Conservation (phyloP, 805 yeast genomes). For the Yarrowia deformans region DNA sequence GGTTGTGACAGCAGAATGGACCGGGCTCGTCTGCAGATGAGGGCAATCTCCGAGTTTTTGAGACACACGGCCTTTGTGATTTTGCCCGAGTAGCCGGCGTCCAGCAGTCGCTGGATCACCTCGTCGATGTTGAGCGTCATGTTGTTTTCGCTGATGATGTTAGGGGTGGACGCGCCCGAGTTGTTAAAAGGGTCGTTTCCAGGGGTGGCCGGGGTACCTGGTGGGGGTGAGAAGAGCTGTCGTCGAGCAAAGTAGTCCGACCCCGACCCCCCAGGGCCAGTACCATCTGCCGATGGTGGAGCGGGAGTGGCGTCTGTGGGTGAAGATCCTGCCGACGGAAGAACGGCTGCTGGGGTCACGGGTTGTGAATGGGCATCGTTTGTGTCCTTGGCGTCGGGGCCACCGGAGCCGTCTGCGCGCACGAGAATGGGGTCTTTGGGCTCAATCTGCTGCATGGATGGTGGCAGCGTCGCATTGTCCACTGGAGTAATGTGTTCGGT, state of each 20-base stretch:
- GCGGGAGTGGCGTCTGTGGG: constrained; percentile 12
- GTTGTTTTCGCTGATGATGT: constrained; percentile 41
- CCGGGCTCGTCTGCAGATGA: constrained; percentile 84
- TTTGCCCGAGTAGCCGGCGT: constrained; percentile 96
- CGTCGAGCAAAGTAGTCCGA: constrained; percentile 42
- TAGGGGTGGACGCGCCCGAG: constrained; percentile 20
- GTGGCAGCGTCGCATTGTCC: constrained; percentile 56
- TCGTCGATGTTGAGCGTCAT: constrained; percentile 72
- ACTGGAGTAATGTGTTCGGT: constrained; percentile 4
- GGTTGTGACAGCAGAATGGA: constrained; percentile 93
- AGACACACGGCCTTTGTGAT: constrained; percentile 88
- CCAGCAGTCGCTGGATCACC: constrained; percentile 85
- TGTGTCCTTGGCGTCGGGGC: neutral
- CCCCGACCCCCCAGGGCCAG: constrained; percentile 9
- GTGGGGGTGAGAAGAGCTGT: constrained; percentile 34
- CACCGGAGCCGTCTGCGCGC: constrained; percentile 46
- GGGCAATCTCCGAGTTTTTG: constrained; percentile 86
- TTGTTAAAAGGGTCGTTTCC: constrained; percentile 21
- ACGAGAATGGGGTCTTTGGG: constrained; percentile 78
- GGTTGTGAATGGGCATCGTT: constrained; percentile 19
- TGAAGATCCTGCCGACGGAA: constrained; percentile 5
- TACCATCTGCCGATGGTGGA: neutral
- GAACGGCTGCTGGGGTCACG: constrained; percentile 18
- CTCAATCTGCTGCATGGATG: constrained; percentile 71
- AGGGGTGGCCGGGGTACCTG: constrained; percentile 34